A percentile compares a stretch with the other conserved stretches of the same genome.
phyloP scores from a whole-genome alignment of 78 protist species.

The Dictyostelium purpureum region DNA sequence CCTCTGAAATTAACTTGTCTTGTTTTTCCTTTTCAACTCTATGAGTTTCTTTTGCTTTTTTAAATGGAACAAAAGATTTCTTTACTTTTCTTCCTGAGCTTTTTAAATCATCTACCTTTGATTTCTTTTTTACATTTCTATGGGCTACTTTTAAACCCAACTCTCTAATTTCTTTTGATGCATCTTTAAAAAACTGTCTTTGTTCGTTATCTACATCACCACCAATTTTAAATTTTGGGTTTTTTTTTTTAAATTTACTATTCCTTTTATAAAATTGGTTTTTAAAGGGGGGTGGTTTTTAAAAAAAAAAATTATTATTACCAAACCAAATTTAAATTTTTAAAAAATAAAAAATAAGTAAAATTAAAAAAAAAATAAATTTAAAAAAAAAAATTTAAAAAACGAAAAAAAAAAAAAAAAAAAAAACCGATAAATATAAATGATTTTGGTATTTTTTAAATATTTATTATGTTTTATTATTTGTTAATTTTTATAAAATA shows the following conservation, averaged over 20 bases:
- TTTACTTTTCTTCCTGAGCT: constrained; percentile 25
- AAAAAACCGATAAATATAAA: no score
- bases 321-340: background rate
- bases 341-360: no score
- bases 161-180: constrained; percentile 18
- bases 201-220: constrained; percentile 26
- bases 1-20: background rate
- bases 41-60: background rate
- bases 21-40: constrained; percentile 12
- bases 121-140: background rate
- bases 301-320: no score
- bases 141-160: background rate
- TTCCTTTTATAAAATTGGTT: no score
- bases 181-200: constrained; percentile 19
- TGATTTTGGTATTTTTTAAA: no score
- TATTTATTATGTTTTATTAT: no score
- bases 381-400: no score
- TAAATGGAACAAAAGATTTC: background rate
- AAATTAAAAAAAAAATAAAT: no score
- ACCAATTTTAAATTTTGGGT: constrained; percentile 18
- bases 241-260: no score
- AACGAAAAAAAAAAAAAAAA: background rate
- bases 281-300: no score
- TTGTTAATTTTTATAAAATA: background rate
- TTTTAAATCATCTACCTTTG: background rate